Evolutionary conservation across 495 filamentous ascomycete species (phyloP).

Genomic region (Neurospora sp.): DNA sequence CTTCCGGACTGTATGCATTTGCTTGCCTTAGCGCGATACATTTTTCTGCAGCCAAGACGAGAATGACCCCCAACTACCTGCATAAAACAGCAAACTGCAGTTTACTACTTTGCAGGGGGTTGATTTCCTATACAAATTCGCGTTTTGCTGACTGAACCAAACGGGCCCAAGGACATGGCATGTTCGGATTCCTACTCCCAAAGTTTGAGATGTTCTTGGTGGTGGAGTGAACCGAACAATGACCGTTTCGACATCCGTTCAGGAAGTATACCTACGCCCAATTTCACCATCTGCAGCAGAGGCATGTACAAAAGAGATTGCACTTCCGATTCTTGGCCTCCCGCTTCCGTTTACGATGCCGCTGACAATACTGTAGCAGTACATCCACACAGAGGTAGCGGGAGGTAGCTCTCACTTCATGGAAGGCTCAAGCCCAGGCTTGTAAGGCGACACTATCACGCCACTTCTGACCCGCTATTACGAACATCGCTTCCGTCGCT

Average conservation of each 20-base stretch:
- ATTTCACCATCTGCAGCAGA: not conserved
- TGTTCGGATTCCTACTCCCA: not conserved
- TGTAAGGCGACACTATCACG: not conserved
- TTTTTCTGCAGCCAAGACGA: too few relatives aligned
- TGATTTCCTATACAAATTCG: too few relatives aligned
- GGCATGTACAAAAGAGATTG: not conserved
- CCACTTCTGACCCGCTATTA: not conserved
- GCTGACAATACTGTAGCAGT: not conserved
- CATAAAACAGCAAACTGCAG: too few relatives aligned
- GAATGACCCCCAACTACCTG: too few relatives aligned
- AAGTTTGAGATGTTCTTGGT: not conserved
- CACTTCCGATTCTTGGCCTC: not conserved
- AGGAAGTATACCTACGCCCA: not conserved
- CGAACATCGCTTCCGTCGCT: not conserved
- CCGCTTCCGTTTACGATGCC: not conserved
- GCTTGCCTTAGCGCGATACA: too few relatives aligned
- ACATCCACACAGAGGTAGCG: not conserved
- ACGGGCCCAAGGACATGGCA: not conserved
- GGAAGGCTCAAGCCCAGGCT: not conserved
- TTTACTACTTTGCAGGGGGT: too few relatives aligned
- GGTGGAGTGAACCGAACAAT: not conserved
- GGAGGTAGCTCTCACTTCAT: not conserved
- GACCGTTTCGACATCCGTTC: not conserved
- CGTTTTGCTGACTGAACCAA: too few relatives aligned
- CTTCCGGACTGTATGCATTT: too few relatives aligned